phyloP scores from a whole-genome alignment of 1,284 basidiomycete genomes.

The Tilletiaria anomala region DNA sequence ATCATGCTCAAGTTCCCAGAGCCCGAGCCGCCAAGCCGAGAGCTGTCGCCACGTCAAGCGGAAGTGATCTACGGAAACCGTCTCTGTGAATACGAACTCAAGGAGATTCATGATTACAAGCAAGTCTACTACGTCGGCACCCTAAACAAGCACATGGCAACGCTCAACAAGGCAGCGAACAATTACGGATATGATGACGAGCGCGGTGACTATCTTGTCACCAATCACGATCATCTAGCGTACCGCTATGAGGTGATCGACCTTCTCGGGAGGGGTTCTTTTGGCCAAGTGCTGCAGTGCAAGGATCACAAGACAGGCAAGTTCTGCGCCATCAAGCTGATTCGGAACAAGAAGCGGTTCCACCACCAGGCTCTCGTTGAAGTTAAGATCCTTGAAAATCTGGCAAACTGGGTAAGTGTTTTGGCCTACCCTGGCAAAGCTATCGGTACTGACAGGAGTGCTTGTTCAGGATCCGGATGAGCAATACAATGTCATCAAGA shows the following conservation, averaged over 20 bases:
- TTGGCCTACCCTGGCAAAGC: background rate
- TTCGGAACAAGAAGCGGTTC: conserved; percentile 97
- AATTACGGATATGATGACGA: conserved; percentile 98
- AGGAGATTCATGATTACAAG: conserved; percentile 78
- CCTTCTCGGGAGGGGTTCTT: conserved; percentile 90
- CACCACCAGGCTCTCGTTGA: conserved; percentile 96
- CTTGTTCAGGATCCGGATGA: conserved; percentile 70
- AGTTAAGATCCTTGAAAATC: conserved; percentile 91
- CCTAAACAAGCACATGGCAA: conserved; percentile 25
- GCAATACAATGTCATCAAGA: conserved; percentile 91
- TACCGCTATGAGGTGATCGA: conserved; percentile 90
- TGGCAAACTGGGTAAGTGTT: conserved; percentile 74
- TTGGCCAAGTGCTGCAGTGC: conserved; percentile 92
- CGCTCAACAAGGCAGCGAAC: conserved; percentile 55
- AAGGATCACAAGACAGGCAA: conserved; percentile 92
- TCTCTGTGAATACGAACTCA: conserved; percentile 56
- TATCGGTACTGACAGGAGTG: background rate
- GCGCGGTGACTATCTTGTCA: conserved; percentile 85
- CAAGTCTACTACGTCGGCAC: conserved; percentile 68
- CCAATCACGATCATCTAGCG: conserved; percentile 79
- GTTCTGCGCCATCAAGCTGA: conserved; percentile 96
- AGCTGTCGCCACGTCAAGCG: conserved; percentile 52
- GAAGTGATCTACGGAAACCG: conserved; percentile 41
- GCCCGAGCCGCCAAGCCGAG: conserved; percentile 57
- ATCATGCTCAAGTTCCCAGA: conserved; percentile 85